Evolutionary conservation across 345 rosid genomes (phyloP), one percentile per base, ranked within the genome.

Genomic region (Citrus unshiu): DNA sequence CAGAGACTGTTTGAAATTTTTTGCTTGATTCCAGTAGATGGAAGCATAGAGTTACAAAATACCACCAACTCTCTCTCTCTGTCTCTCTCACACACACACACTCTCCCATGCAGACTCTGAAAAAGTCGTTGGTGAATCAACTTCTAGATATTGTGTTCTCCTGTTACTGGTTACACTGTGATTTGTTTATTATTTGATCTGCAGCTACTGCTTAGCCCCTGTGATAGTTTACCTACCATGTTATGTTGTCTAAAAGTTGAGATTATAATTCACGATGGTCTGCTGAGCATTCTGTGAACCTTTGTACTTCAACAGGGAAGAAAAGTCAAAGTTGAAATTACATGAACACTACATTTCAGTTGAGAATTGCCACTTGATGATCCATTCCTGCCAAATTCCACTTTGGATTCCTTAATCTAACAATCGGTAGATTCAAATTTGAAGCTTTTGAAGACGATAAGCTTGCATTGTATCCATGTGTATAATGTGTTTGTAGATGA

Each of bases 231-330:
- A 9, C 7, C 21, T 12, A 32, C n/a, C 3, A 34, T 30, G 19
- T 57, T 56, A 5, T 21, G 14, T 22, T 72, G 27, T 46, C 49
- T 19, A 12, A 35, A 32, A 70, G 24, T 70, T 51, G 74, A 51
- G 29, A 34, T 67, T 68, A 62, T 32, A 1, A 29, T 54, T 39
- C 51, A 12, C 6, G 19, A 16, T 10, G 58, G 29, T 56, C 25
- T 60, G 24, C 62, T 24, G 30, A 59, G 29, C 77, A 37, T 71
- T 64, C 51, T 74, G 35, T 21, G 75, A 39, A 35, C 65, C 65
- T 66, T 34, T 3, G 27, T 72, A 70, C 61, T 37, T 73, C 16
- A 73, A 78, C 86, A 83, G 88, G 83, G 75, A 81, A 80, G 83
- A 78, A 79, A 59, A 70, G 61, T 67, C 40, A 22, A 40, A 61